Base-by-base conservation (phyloP, 495 filamentous ascomycete genomes). In the Annulohypoxylon stygium region DNA sequence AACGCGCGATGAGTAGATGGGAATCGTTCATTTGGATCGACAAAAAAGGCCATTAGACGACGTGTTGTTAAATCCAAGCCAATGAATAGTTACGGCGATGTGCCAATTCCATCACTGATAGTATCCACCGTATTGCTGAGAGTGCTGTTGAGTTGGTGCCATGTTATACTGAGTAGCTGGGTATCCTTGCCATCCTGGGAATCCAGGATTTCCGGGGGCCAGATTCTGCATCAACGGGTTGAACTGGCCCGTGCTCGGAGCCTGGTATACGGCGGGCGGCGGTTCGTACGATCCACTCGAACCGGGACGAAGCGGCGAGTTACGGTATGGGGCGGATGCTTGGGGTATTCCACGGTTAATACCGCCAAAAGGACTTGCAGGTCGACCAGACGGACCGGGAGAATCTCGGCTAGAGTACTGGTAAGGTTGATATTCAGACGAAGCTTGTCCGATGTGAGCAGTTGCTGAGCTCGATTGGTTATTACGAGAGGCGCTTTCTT, bases 271-370 rank as follows among this genome's bases (percentile, higher is more conserved):
- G 2, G 80, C 78, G 5, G 83, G 80, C 14, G 82, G 82, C 2
- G 82, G 81, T 63, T 84, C 83, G 57, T 84, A 85, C n/a, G 81
- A 81, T 43, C 82, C 81, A 25, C 78, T 80, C 0, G 81, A 83
- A 8, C 79, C 81, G 9, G 82, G 82, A 12, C 83, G 78, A n/a
- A 84, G 75, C 10, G 83, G 82, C 0, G 81, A 81, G 57, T 85
- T 83, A 23, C 83, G 76, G 61, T 86, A 85, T 0, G 78, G 62
- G 16, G 76, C 68, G 26, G 78, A 66, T 14, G 60, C 78, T 57
- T 82, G 67, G 55, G 58, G 67, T 16, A 81, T 57, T 5, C 70
- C 73, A 41, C 79, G 79, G 51, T 41, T 64, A 12, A 74, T 73
- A 39, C 73, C 78, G 4, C 41, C 47, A 34, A 81, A 84, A 0